Evolutionary conservation across 805 yeast genomes (phyloP).

Genomic region (Metschnikowia anglica): DNA sequence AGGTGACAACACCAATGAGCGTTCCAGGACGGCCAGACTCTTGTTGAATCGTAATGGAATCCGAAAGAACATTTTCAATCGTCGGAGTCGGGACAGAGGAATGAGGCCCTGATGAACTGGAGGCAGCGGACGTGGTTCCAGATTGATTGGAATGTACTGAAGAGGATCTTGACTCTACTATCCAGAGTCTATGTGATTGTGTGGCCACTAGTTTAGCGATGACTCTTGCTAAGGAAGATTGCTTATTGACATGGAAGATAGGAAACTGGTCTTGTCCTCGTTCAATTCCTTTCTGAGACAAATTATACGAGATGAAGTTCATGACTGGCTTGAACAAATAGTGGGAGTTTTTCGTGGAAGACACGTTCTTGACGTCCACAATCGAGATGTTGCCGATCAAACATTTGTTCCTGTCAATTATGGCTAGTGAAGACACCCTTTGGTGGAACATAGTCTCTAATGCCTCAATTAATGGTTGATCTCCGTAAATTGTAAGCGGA

Average conservation of each 20-base stretch:
- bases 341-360: conserved; percentile 83
- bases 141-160: conserved; percentile 18
- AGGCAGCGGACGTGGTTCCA: conserved; percentile 9
- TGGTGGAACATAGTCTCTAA: conserved; percentile 79
- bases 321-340: conserved; percentile 78
- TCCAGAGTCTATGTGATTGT: conserved; percentile 85
- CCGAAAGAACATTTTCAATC: conserved; percentile 17
- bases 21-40: conserved; percentile 64
- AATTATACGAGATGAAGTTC: conserved; percentile 82
- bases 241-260: conserved; percentile 84
- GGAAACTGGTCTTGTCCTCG: conserved; percentile 97
- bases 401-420: conserved; percentile 73
- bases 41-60: conserved; percentile 12
- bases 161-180: conserved; percentile 48
- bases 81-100: conserved; percentile 17
- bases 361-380: conserved; percentile 87
- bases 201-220: conserved; percentile 96
- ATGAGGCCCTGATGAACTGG: conserved; percentile 16
- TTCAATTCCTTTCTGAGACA: conserved; percentile 84
- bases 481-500: conserved; percentile 83
- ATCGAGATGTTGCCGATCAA: conserved; percentile 91
- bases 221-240: conserved; percentile 79
- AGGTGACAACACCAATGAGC: conserved; percentile 84
- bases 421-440: conserved; percentile 88
- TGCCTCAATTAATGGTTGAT: conserved; percentile 83